Percentiles rank a stretch among this genome's conserved stretches.
These are phyloP conservation scores for Coniochaeta prunicola DNA, from an alignment of 2,329 filamentous ascomycete species.

Conservation along the genomic window DNA sequence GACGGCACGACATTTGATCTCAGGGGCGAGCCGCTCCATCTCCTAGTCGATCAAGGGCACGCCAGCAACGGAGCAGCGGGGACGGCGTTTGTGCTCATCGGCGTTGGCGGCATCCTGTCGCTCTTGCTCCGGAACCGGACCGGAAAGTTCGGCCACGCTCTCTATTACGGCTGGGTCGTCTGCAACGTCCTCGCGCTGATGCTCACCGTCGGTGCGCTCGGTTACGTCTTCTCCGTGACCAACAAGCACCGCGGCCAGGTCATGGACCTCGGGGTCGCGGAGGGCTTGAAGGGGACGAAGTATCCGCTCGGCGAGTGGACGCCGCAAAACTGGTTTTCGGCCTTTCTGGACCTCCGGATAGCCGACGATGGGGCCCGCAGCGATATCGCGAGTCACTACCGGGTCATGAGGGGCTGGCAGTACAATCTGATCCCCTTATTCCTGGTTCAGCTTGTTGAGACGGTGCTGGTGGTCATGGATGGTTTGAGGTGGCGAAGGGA, in stretches of 20 bases:
- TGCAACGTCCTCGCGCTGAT: slow-evolving; percentile 25
- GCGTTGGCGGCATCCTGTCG: slow-evolving; percentile 22
- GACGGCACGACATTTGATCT: slow-evolving; percentile 17
- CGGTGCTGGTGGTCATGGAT: slow-evolving; percentile 7
- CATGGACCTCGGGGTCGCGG: slow-evolving; percentile 22
- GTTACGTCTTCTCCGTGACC: slow-evolving; percentile 27
- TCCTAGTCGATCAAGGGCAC: slow-evolving; percentile 32
- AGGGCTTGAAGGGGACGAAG: slow-evolving; percentile 8
- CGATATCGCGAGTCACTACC: neutral
- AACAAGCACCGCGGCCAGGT: slow-evolving; percentile 18
- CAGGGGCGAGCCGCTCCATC: slow-evolving; percentile 19
- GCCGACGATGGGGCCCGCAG: slow-evolving; percentile 7
- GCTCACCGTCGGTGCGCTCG: slow-evolving; percentile 26
- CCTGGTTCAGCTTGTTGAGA: slow-evolving; percentile 12
- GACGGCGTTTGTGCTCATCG: slow-evolving; percentile 26
- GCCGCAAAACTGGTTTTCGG: slow-evolving; percentile 30
- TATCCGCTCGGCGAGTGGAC: slow-evolving; percentile 28
- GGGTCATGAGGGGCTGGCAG: neutral
- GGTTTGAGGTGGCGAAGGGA: neutral
- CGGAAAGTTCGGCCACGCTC: slow-evolving; percentile 2
- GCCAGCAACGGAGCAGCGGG: slow-evolving; percentile 33
- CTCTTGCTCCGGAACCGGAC: slow-evolving; percentile 20
- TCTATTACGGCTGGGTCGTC: slow-evolving; percentile 27
- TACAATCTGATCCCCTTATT: slow-evolving; percentile 4
- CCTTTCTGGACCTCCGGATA: slow-evolving; percentile 23